Percentiles rank a stretch among this genome's conserved stretches.
Evolutionary conservation across 495 filamentous ascomycete species (phyloP).

Genomic region (Tetracladium marchalianum): DNA sequence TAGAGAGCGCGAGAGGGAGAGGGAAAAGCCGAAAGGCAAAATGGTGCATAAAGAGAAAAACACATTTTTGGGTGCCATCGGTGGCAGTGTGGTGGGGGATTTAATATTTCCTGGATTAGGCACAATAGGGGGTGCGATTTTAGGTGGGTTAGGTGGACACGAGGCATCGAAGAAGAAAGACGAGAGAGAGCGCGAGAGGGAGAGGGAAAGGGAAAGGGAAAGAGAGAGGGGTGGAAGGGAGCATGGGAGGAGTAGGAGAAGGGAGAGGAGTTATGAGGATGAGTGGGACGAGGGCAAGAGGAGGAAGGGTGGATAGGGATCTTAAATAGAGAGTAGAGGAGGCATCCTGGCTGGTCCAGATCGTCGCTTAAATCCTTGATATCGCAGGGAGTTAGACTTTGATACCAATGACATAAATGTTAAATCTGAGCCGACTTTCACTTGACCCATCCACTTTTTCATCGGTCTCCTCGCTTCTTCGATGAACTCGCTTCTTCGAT

Average conservation of each 20-base stretch:
- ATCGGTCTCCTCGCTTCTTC: no score
- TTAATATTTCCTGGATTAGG: conserved; percentile 11
- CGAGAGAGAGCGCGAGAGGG: not conserved
- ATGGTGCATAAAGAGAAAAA: not conserved
- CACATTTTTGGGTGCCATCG: conserved; percentile 13
- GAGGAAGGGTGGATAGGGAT: conserved; percentile 3
- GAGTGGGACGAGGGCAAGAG: conserved; percentile 8
- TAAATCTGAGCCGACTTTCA: no score
- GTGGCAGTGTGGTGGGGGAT: conserved; percentile 8
- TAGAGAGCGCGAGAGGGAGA: not conserved
- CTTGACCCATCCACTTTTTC: no score
- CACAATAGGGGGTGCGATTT: conserved; percentile 10
- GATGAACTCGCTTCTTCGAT: no score
- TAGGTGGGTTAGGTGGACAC: conserved; percentile 8
- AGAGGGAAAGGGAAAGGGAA: conserved; percentile 1
- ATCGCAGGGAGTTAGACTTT: no score
- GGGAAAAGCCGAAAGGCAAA: not conserved
- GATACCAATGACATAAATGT: no score
- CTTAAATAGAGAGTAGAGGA: no score
- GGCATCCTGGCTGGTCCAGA: no score
- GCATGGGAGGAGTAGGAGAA: not conserved
- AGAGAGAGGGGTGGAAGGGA: not conserved
- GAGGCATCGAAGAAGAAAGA: conserved; percentile 1
- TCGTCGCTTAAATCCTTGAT: no score
- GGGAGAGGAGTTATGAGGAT: conserved; percentile 2